phyloP scores from a whole-genome alignment of 2,329 filamentous ascomycete genomes.

The Taxawa tesnikishii region DNA sequence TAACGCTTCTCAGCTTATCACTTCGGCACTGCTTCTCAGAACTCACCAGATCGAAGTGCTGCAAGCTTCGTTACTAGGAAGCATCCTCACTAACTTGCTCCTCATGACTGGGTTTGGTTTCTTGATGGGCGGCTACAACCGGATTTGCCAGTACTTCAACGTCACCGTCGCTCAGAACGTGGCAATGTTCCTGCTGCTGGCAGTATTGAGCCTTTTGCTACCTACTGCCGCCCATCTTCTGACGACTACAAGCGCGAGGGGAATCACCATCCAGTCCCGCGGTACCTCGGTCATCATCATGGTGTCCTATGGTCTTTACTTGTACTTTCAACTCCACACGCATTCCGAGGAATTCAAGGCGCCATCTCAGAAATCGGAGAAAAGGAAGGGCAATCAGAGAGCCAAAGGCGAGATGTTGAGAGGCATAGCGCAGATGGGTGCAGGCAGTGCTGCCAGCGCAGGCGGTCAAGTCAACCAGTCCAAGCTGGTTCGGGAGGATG shows the following conservation, averaged over 20 bases:
- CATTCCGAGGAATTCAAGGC: constrained; percentile 71
- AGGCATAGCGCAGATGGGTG: constrained; percentile 42
- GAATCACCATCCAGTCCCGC: constrained; percentile 46
- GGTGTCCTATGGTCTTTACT: constrained; percentile 69
- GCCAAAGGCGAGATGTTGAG: constrained; percentile 36
- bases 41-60: constrained; percentile 71
- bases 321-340: constrained; percentile 84
- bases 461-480: constrained; percentile 37
- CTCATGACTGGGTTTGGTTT: constrained; percentile 87
- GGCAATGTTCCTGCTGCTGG: constrained; percentile 66
- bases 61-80: constrained; percentile 83
- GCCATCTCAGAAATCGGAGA: constrained; percentile 65
- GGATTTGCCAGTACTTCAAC: constrained; percentile 81
- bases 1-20: constrained; percentile 35
- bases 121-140: constrained; percentile 71
- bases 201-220: too few relatives aligned
- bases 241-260: constrained; percentile 83
- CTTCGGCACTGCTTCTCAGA: constrained; percentile 70
- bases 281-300: constrained; percentile 72
- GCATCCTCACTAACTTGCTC: constrained; percentile 80
- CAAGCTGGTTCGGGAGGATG: constrained; percentile 31
- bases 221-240: constrained; percentile 66
- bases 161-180: constrained; percentile 83
- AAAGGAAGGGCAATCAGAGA: constrained; percentile 32
- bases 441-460: constrained; percentile 35